Base-by-base conservation (phyloP, 164 flowering plant species). In the Cinnamomum micranthum region DNA sequence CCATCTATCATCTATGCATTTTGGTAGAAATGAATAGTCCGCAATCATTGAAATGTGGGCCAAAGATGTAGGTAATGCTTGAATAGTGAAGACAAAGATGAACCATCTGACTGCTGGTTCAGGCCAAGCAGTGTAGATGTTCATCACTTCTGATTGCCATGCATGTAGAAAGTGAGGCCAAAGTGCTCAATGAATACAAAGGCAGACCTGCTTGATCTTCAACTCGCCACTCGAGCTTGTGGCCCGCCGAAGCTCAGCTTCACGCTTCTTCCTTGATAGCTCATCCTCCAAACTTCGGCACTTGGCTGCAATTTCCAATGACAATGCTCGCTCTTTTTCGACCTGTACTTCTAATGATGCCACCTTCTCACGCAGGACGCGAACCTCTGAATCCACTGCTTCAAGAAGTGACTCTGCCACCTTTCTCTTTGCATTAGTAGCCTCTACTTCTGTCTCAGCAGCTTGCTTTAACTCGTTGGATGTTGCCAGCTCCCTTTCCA, bases 121-220 rank as follows among this genome's bases (percentile, higher is more conserved):
- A 55, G 60, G 60, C 60, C n/a, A 55, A 60, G 67, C 27, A 24
- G 23, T 64, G 15, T 3, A 23, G 28, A 25, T 64, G 60, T 55
- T 55, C 20, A 55, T 3, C 67, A 12, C 9, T 23, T 64, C 4
- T 24, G 12, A 4, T 22, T 22, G 17, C 28, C 11, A 64, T 64
- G 25, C 25, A 10, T 64, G 67, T 33, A 64, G 28, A 64, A 1
- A 64, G 17, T 60, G 64, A 60, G 20, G 67, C 22, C 27, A 11
- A 64, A 22, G 28, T 22, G 23, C 23, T 12, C 22, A 64, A 22
- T 25, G 4, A 64, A 24, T 11, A 13, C 25, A 19, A 67, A 20
- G 3, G 15, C 69, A 12, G 19, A 89, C 94, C 91, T 94, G 89
- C 75, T 90, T 92, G 71, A 86, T 72, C 85, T 92, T 92, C 27